Base-by-base conservation (phyloP, 2,329 filamentous ascomycete genomes). In the Pseudogymnoascus sp. region DNA sequence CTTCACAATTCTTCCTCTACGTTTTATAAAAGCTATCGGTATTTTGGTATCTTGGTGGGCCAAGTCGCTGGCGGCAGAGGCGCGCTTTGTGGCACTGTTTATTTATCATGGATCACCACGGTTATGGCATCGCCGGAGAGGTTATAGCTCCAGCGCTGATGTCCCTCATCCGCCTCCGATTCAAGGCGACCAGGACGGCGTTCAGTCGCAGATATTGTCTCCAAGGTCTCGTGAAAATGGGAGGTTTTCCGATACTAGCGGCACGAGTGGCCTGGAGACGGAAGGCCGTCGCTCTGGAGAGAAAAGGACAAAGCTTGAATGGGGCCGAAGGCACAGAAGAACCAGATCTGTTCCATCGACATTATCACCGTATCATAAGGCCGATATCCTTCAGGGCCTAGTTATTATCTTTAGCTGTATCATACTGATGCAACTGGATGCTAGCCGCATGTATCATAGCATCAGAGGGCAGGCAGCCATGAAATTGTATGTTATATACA, bases 401-500 rank as follows among this genome's bases (percentile, higher is more conserved):
- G 83, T 99, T 64, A 93, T 99, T 65, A 83, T 97, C 59, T 86
- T 84, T 70, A 97, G 91, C 71, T 96, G 91, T 69, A 79, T 89
- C 61, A 85, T 93, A 12, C 79, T 99, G 60, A 93, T 96, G 86
- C 87, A 85, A 23, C 88, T 99, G 53, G 95, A 99, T 73, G 94
- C 94, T 5, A 97, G 92, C 72, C 86, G 92, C 61, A 97, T 97
- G 91, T 99, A 99, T 72, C 94, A 99, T 74, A 92, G 92, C 70
- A 96, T 99, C 69, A 88, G 93, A 56, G 94, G 92, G 0, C 94
- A 99, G 75, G 93, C 92, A 1, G 92, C 93, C 6, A 97, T 99
- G 77, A 99, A 99, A 73, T 83, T 99, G 10, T 99, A 99, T 74
- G 94, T 99, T 64, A 97, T 99, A 63, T 99, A 96, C 80, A 99